These are phyloP conservation scores for Kodamaea fukazawae DNA, from an alignment of 805 yeast genomes.

Conservation along the genomic window DNA sequence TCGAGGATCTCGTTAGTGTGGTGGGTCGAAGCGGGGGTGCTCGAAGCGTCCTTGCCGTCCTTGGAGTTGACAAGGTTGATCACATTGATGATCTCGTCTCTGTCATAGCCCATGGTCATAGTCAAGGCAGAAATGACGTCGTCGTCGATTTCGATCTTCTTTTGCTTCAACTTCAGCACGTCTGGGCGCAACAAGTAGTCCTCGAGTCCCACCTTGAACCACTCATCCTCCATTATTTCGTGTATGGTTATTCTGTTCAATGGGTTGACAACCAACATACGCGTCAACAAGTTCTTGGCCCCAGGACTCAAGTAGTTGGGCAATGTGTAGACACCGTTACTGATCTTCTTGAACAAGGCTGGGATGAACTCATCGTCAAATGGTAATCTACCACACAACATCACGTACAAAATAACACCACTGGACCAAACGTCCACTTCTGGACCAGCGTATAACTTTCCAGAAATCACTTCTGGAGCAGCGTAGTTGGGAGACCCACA, in stretches of 20 bases:
- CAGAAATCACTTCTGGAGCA: constrained; percentile 31
- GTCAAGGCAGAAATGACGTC: constrained; percentile 28
- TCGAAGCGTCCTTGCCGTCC: not conserved
- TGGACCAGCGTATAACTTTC: constrained; percentile 31
- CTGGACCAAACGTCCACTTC: constrained; percentile 32
- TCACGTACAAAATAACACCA: constrained; percentile 29
- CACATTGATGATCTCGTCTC: constrained; percentile 25
- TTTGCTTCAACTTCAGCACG: constrained; percentile 23
- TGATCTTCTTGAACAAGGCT: constrained; percentile 29
- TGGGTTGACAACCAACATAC: constrained; percentile 32
- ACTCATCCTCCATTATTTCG: constrained; percentile 30
- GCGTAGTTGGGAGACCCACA: constrained; percentile 33
- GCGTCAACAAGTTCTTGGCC: constrained; percentile 26
- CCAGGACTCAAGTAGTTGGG: constrained; percentile 29
- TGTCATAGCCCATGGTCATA: constrained; percentile 29
- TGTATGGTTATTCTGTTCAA: constrained; percentile 30
- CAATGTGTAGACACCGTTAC: constrained; percentile 32
- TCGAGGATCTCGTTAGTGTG: constrained; percentile 73
- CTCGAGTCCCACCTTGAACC: constrained; percentile 29
- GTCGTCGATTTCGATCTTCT: constrained; percentile 26
- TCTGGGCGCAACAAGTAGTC: constrained; percentile 31
- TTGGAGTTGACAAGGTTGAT: constrained; percentile 19
- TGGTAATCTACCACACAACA: constrained; percentile 31
- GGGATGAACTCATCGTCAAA: constrained; percentile 32
- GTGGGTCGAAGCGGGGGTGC: constrained; percentile 8